phyloP scores from a whole-genome alignment of 768 basidiomycete genomes.

The Calocybe cyanea region DNA sequence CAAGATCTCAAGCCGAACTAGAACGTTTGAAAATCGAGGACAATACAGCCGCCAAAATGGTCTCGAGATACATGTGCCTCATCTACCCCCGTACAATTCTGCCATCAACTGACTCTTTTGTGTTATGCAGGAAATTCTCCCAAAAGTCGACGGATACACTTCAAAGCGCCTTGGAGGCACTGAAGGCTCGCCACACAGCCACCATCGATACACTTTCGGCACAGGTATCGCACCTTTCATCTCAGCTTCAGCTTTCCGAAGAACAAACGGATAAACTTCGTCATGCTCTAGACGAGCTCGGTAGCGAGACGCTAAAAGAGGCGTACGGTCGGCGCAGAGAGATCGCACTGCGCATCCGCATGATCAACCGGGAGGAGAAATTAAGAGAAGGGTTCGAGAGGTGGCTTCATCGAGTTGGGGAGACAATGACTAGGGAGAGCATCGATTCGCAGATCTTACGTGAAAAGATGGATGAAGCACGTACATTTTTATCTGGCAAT shows the following conservation, averaged over 20 bases:
- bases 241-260: constrained; percentile 40
- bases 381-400: constrained; percentile 49
- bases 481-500: constrained; percentile 19
- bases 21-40: constrained; percentile 61
- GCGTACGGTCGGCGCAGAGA: constrained; percentile 71
- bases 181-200: constrained; percentile 60
- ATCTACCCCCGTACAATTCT: too few relatives aligned
- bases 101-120: too few relatives aligned
- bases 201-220: constrained; percentile 53
- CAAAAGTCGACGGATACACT: constrained; percentile 68
- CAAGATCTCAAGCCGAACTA: constrained; percentile 44
- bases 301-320: constrained; percentile 68
- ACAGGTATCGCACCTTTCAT: constrained; percentile 42
- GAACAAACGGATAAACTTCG: constrained; percentile 47
- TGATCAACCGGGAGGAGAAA: constrained; percentile 64
- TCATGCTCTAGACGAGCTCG: constrained; percentile 61
- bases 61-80: constrained; percentile 81
- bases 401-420: constrained; percentile 52
- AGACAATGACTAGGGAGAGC: constrained; percentile 28
- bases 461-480: constrained; percentile 21
- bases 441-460: constrained; percentile 14
- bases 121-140: constrained; percentile 77
- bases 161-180: constrained; percentile 52
- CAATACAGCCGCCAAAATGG: constrained; percentile 76
- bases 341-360: constrained; percentile 56